Base-by-base conservation (phyloP, 495 filamentous ascomycete species). In the Neurospora terricola region DNA sequence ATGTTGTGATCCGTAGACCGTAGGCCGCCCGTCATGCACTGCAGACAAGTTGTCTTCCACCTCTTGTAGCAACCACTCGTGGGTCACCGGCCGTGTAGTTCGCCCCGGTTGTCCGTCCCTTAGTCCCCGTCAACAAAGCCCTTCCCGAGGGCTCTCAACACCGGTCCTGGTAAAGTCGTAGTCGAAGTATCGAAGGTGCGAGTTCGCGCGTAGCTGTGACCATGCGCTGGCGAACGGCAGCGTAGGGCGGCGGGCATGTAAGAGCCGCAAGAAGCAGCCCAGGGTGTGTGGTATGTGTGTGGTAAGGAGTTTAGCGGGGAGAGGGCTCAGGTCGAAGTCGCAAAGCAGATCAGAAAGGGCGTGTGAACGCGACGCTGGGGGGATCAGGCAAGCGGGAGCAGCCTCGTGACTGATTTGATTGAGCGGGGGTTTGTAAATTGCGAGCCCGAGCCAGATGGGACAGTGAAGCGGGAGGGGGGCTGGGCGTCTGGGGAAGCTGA, bases 321-420 rank as follows among this genome's bases (percentile, higher is more conserved):
- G 70, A 42, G 74, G 66, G 72, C 23, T 71, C 71, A 71, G 73
- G 70, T 70, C 30, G 72, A 54, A 70, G 71, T 62, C 69, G 79
- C 73, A 73, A 72, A 76, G 72, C 59, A 62, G 69, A 48, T 72
- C 62, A 14, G 68, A 72, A 72, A 69, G 42, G 30, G 27, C 38
- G 70, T 59, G 70, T 39, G 45, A 42, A 71, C 42, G 74, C 69
- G 66, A 40, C 59, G 34, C 14, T 69, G 73, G 70, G 42, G 37
- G 12, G 38, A n/a, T 76, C 73, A 80, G 74, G 74, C 72, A 73
- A 72, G 38, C 75, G 77, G 76, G 73, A 76, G 62, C 73, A 69
- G 59, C 62, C 79, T 76, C 77, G 78, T 79, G 79, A 79, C 79
- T 66, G 75, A 72, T 18, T 76, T 77, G 79, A 80, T 76, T 74